phyloP scores from a whole-genome alignment of 495 filamentous ascomycete species.

The Echria macrotheca region DNA sequence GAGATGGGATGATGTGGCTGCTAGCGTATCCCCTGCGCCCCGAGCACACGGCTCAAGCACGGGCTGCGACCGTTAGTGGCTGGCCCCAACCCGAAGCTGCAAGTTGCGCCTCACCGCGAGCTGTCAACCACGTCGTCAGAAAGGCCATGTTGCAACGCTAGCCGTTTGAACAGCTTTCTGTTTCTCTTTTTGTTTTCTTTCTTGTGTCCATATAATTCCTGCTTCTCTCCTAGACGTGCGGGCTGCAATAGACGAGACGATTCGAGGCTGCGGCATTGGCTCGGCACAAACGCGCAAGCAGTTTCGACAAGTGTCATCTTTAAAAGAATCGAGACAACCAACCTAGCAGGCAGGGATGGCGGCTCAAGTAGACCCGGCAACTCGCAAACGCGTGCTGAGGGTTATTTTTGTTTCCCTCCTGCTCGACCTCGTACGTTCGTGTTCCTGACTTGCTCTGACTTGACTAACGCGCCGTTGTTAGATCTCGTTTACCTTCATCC shows the following conservation, averaged over 20 bases:
- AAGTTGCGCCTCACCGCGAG: too few species aligned
- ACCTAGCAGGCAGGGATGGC: slow-evolving; percentile 31
- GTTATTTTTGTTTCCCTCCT: slow-evolving; percentile 58
- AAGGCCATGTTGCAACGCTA: neutral
- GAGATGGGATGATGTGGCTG: too few species aligned
- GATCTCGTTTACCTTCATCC: slow-evolving; percentile 79
- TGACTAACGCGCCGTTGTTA: slow-evolving; percentile 10
- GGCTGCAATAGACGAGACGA: neutral
- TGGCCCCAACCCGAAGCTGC: too few species aligned
- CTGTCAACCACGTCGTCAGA: neutral
- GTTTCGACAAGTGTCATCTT: too few species aligned
- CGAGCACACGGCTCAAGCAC: too few species aligned
- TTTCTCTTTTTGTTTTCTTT: slow-evolving; percentile 4
- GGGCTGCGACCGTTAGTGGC: too few species aligned
- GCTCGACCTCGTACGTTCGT: slow-evolving; percentile 47
- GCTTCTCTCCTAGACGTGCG: slow-evolving; percentile 1
- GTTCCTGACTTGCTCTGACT: neutral
- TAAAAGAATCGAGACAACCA: too few species aligned
- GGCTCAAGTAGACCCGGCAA: slow-evolving; percentile 37
- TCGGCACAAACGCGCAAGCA: too few species aligned
- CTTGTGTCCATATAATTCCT: neutral
- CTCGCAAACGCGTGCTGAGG: slow-evolving; percentile 75
- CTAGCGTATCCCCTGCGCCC: too few species aligned
- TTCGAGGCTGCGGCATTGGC: too few species aligned
- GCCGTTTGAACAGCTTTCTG: neutral